Evolutionary conservation across 1,284 basidiomycete genomes (phyloP).

Genomic region (Microbotryomycetes sp.): DNA sequence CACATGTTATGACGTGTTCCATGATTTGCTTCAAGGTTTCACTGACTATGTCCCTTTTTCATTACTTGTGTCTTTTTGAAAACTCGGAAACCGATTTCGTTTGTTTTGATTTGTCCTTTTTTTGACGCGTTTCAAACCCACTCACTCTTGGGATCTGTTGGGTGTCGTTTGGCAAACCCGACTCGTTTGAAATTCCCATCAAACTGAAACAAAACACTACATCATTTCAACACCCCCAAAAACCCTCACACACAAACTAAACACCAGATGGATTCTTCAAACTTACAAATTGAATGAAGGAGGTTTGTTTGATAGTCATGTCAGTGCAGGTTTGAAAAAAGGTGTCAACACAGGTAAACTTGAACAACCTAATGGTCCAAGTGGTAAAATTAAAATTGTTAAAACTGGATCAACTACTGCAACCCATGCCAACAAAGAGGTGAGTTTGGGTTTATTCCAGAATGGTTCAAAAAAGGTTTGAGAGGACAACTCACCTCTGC

Average conservation of each 20-base stretch:
- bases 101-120: not conserved
- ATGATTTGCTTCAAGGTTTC: not conserved
- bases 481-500: no score
- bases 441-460: no score
- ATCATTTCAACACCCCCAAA: not conserved
- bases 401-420: slow-evolving; percentile 1
- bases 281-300: slow-evolving; percentile 11
- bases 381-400: slow-evolving; percentile 32
- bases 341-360: slow-evolving; percentile 30
- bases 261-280: slow-evolving; percentile 18
- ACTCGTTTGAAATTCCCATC: not conserved
- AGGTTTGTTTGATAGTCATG: slow-evolving; percentile 4
- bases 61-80: not conserved
- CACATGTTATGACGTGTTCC: not conserved
- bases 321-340: slow-evolving; percentile 16
- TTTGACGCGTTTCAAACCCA: not conserved
- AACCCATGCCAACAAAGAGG: slow-evolving; percentile 13
- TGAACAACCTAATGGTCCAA: slow-evolving; percentile 28
- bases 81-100: not conserved
- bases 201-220: not conserved
- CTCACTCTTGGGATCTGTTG: not conserved
- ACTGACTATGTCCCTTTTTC: not conserved
- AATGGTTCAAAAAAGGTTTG: no score
- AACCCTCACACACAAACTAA: no score
- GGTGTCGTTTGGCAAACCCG: not conserved